Conservation (phyloP, 495 filamentous ascomycete genomes). For the Glarea lozoyensis region DNA sequence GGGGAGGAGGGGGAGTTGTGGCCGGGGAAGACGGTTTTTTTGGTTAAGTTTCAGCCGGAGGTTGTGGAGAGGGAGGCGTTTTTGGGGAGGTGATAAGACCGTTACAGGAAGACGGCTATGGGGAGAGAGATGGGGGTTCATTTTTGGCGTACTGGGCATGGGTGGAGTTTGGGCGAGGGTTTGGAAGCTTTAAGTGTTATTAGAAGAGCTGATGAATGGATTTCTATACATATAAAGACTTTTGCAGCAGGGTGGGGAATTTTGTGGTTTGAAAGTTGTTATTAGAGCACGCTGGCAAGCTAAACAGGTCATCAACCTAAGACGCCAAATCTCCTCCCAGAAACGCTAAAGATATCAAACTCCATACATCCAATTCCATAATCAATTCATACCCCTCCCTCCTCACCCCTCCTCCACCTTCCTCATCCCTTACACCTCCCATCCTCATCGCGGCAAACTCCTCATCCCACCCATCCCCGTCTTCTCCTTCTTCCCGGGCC, state of each 20-base stretch:
- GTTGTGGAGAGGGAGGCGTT: conserved; percentile 85
- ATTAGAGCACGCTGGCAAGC: too few species aligned
- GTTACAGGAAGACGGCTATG: not conserved
- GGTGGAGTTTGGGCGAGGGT: conserved; percentile 8
- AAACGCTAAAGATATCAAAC: too few species aligned
- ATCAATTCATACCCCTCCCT: conserved; percentile 1
- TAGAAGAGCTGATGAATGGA: too few species aligned
- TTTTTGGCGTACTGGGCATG: conserved; percentile 8
- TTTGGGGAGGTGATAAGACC: conserved; percentile 19
- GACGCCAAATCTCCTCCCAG: not conserved
- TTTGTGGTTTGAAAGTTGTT: too few species aligned
- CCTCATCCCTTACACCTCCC: conserved; percentile 2
- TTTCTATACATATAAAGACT: too few species aligned
- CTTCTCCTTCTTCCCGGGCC: conserved; percentile 29
- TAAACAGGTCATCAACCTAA: too few species aligned
- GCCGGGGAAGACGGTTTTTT: conserved; percentile 90
- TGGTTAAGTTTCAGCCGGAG: conserved; percentile 80
- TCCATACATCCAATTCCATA: not conserved
- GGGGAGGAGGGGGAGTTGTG: conserved; percentile 73
- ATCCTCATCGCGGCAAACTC: conserved; percentile 34
- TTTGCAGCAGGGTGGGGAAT: not conserved
- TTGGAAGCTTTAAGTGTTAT: too few species aligned
- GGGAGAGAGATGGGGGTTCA: not conserved
- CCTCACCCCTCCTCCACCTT: not conserved
- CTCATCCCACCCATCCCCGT: conserved; percentile 20